phyloP scores from a whole-genome alignment of 345 rosid species.

The Salix suchowensis region DNA sequence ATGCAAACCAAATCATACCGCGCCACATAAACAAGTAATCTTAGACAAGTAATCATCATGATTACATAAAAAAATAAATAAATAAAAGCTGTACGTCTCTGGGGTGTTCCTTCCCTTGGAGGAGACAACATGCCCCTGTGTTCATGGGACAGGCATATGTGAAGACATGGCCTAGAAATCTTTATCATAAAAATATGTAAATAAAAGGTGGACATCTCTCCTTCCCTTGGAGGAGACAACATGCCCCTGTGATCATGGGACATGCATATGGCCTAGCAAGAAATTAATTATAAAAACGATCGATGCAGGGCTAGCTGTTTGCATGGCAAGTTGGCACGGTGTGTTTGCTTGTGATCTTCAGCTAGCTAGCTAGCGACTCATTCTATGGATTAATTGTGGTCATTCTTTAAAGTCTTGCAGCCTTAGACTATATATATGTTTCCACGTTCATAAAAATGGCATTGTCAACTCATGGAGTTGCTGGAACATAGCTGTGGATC shows the following conservation, averaged over 20 bases:
- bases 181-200: no score
- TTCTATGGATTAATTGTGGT: not conserved
- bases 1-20: no score
- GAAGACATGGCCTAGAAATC: no score
- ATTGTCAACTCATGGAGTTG: not conserved
- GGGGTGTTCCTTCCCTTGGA: no score
- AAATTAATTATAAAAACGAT: not conserved
- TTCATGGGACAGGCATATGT: no score
- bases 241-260: not conserved
- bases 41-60: no score
- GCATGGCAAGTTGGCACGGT: not conserved
- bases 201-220: not conserved
- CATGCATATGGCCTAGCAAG: no score
- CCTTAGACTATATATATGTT: not conserved
- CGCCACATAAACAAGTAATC: no score
- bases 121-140: no score
- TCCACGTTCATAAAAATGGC: not conserved
- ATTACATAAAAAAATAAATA: no score
- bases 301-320: not conserved
- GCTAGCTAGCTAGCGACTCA: not conserved
- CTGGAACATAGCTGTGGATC: not conserved
- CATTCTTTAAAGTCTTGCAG: no score
- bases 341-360: not conserved
- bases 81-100: no score
- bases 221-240: not conserved